Evolutionary conservation across 768 basidiomycete species (phyloP).

Genomic region (Tricholoma saponaceum): DNA sequence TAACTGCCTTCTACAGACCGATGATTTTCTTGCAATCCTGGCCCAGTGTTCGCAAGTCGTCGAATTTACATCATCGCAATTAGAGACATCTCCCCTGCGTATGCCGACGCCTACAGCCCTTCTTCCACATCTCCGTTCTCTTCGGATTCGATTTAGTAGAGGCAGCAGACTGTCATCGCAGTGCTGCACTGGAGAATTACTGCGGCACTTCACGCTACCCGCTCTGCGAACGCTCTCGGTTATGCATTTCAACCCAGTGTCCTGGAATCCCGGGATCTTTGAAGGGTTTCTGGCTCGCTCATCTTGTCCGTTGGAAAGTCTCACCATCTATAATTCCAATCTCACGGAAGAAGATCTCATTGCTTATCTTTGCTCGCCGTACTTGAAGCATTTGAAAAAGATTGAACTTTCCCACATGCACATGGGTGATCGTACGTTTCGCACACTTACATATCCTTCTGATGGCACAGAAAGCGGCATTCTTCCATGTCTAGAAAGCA

Average conservation of each 20-base stretch:
- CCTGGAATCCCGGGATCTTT: neutral
- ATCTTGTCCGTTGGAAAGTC: too few species aligned
- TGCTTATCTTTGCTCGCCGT: neutral
- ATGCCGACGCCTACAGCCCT: too few species aligned
- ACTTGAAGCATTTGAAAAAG: neutral
- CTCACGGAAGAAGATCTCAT: conserved; percentile 3
- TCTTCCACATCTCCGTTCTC: neutral
- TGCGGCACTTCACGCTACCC: neutral
- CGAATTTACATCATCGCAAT: neutral
- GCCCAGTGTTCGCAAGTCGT: neutral
- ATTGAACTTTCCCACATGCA: neutral
- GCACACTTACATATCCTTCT: neutral
- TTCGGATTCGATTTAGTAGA: neutral
- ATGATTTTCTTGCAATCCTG: neutral
- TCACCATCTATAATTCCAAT: too few species aligned
- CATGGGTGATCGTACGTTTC: neutral
- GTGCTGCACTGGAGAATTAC: neutral
- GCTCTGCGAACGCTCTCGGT: neutral
- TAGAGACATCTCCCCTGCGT: neutral
- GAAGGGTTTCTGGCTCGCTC: neutral
- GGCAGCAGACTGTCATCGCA: too few species aligned
- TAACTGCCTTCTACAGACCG: neutral
- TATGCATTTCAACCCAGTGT: neutral
- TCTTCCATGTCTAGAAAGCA: neutral
- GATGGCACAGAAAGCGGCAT: neutral